A percentile compares a stretch with the other conserved stretches of the same genome.
These are phyloP conservation scores for Chaetomium sp. DNA, from an alignment of 2,329 filamentous ascomycete genomes.

Conservation along the genomic window DNA sequence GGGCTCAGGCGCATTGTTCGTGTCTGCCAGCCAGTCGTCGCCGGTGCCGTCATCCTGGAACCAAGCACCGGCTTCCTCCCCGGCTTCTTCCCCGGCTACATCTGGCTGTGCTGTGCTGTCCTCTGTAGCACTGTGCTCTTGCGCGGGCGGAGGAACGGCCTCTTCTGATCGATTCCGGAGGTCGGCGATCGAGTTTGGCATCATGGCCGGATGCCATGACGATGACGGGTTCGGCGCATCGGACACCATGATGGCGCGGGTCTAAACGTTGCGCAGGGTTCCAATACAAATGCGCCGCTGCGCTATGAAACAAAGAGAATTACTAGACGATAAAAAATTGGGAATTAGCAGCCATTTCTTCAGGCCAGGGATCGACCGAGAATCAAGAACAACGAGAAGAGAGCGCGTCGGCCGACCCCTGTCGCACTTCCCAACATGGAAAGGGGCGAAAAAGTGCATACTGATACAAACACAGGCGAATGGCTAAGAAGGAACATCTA, in stretches of 20 bases:
- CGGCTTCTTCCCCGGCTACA: neutral
- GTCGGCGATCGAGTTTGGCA: constrained; percentile 47
- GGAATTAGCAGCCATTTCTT: constrained; percentile 16
- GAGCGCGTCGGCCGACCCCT: constrained; percentile 25
- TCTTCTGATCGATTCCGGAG: constrained; percentile 19
- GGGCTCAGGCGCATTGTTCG: constrained; percentile 24
- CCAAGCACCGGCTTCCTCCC: constrained; percentile 35
- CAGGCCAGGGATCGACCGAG: constrained; percentile 14
- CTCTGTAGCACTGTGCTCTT: constrained; percentile 2
- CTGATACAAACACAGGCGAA: constrained; percentile 28
- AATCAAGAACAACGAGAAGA: constrained; percentile 19
- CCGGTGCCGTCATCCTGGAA: constrained; percentile 39
- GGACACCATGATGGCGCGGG: constrained; percentile 45
- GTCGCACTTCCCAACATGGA: constrained; percentile 15
- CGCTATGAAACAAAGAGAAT: constrained; percentile 24
- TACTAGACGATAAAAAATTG: constrained; percentile 22
- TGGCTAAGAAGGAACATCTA: constrained; percentile 25
- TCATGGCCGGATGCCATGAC: constrained; percentile 56
- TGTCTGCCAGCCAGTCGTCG: constrained; percentile 33
- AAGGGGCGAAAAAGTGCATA: constrained; percentile 26
- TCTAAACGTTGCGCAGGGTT: constrained; percentile 24
- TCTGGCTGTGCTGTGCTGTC: neutral
- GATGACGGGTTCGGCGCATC: constrained; percentile 47
- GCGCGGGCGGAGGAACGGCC: constrained; percentile 14
- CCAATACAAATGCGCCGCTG: constrained; percentile 22